Evolutionary conservation across 1,139 yeast genomes (phyloP).

Genomic region (Pichia sp.): DNA sequence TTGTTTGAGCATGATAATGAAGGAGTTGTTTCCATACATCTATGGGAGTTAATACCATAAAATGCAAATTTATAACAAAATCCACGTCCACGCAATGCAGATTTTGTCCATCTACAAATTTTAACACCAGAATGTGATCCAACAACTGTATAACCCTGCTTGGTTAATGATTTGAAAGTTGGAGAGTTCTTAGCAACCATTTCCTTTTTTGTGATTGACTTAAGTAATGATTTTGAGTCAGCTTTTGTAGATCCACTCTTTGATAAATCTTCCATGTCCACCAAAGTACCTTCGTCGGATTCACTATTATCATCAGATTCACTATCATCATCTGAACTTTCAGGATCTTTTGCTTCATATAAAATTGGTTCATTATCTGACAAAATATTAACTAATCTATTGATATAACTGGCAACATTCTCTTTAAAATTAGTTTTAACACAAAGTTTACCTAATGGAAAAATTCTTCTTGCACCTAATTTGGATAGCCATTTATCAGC

Average conservation of each 20-base stretch:
- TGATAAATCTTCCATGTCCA: slow-evolving; percentile 77
- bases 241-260: neutral
- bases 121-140: slow-evolving; percentile 96
- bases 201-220: slow-evolving; percentile 43
- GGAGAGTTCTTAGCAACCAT: slow-evolving; percentile 93
- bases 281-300: slow-evolving; percentile 37
- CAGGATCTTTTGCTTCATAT: slow-evolving; percentile 41
- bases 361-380: slow-evolving; percentile 62
- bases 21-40: slow-evolving; percentile 96
- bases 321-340: slow-evolving; percentile 30
- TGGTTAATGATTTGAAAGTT: slow-evolving; percentile 78
- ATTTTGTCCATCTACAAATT: slow-evolving; percentile 94
- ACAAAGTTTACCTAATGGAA: slow-evolving; percentile 82
- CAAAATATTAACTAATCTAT: slow-evolving; percentile 51
- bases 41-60: slow-evolving; percentile 82
- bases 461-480: slow-evolving; percentile 77
- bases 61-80: slow-evolving; percentile 90
- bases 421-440: slow-evolving; percentile 64
- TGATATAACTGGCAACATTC: slow-evolving; percentile 61
- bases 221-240: slow-evolving; percentile 10
- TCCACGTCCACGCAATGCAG: slow-evolving; percentile 89
- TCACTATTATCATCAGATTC: slow-evolving; percentile 11
- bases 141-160: slow-evolving; percentile 88
- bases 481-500: slow-evolving; percentile 76
- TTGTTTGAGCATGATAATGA: slow-evolving; percentile 89